These are phyloP conservation scores for Pseudopithomyces chartarum DNA, from an alignment of 2,329 filamentous ascomycete genomes.

Conservation along the genomic window DNA sequence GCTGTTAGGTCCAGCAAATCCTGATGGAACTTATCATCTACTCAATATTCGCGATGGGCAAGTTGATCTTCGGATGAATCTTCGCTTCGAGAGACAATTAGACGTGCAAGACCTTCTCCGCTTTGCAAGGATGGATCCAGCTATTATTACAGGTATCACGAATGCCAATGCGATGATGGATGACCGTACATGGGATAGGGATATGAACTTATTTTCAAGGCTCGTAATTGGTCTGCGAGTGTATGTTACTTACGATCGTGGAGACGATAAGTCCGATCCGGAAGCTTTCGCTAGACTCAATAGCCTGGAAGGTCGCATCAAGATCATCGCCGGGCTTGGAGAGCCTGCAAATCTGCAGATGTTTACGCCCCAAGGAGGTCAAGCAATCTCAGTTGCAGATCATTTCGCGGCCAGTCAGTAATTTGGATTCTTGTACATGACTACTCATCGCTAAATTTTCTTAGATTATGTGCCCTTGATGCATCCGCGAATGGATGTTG, in stretches of 20 bases:
- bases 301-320: constrained; percentile 15
- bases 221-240: constrained; percentile 11
- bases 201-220: neutral
- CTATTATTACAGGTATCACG: neutral
- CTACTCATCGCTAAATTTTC: neutral
- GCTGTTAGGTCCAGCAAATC: too few relatives aligned
- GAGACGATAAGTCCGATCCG: constrained; percentile 2
- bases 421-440: neutral
- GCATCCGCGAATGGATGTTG: neutral
- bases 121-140: neutral
- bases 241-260: constrained; percentile 12
- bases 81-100: neutral
- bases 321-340: constrained; percentile 9
- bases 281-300: neutral
- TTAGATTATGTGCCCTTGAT: too few relatives aligned
- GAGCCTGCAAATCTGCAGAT: constrained; percentile 11
- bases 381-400: neutral
- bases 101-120: neutral
- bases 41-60: too few relatives aligned
- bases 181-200: neutral
- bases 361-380: neutral
- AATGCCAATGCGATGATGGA: neutral
- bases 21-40: too few relatives aligned
- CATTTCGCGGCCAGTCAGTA: neutral
- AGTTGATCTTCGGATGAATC: neutral